These are phyloP conservation scores for Garcia nutans DNA, from an alignment of 345 rosid species.

Conservation along the genomic window DNA sequence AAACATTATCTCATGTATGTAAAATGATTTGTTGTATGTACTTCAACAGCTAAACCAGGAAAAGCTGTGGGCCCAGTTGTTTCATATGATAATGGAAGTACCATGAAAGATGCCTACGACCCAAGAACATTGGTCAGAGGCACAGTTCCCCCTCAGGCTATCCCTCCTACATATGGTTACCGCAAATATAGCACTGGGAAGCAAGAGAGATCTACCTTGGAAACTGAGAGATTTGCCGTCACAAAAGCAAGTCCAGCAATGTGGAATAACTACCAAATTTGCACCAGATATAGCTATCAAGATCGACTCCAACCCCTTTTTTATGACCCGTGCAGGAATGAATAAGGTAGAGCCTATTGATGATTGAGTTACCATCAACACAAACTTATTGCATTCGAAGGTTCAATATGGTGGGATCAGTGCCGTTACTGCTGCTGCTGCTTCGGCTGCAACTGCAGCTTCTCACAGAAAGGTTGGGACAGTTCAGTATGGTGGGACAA, in stretches of 20 bases:
- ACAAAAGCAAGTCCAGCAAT: slow-evolving; percentile 60
- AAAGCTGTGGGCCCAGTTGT: slow-evolving; percentile 58
- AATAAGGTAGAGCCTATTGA: slow-evolving; percentile 52
- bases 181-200: slow-evolving; percentile 48
- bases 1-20: background rate
- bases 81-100: slow-evolving; percentile 54
- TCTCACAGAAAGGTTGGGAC: slow-evolving; percentile 73
- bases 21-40: slow-evolving; percentile 11
- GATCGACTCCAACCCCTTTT: slow-evolving; percentile 74
- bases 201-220: slow-evolving; percentile 49
- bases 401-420: slow-evolving; percentile 58
- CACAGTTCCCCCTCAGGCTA: slow-evolving; percentile 45
- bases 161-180: slow-evolving; percentile 41
- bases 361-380: slow-evolving; percentile 53
- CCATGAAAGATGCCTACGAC: slow-evolving; percentile 55
- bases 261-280: slow-evolving; percentile 50
- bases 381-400: slow-evolving; percentile 63
- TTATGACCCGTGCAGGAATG: slow-evolving; percentile 62
- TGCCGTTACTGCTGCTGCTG: slow-evolving; percentile 22
- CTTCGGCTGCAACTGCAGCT: slow-evolving; percentile 42
- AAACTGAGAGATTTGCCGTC: slow-evolving; percentile 43
- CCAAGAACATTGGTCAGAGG: slow-evolving; percentile 63
- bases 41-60: slow-evolving; percentile 61
- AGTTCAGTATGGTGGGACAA: slow-evolving; percentile 65
- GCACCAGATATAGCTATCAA: slow-evolving; percentile 71